Evolutionary conservation across 2,329 filamentous ascomycete species (phyloP), one percentile per base, ranked within the genome.

Genomic region (Exophiala lecanii-corni): DNA sequence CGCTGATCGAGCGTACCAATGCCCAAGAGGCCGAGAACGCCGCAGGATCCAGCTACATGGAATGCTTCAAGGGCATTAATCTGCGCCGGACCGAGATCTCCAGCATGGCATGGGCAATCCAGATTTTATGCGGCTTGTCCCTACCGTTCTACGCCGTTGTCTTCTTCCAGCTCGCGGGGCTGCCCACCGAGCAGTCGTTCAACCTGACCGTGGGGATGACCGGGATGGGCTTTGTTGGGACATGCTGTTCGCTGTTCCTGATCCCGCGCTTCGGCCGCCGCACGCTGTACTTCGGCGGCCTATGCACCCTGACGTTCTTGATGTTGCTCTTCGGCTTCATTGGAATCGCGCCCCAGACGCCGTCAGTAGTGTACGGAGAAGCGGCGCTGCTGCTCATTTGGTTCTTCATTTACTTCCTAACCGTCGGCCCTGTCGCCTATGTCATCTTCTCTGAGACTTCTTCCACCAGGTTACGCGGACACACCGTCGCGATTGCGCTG

Each of bases 361-460:
- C 55, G 0, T 17, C 19, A 15, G 13, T 28, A 15, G 25, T 36
- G 33, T 20, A 33, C 21, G n/a, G n/a, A n/a, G n/a, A 2, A 32
- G 17, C 13, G 40, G 33, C 9, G 15, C 17, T 43, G 23, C 9
- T 76, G 23, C 68, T 79, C 38, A 53, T 74, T 36, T 78, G 72
- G 56, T 73, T 72, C 0, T 74, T 78, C 37, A 64, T 71, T 2
- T 79, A 78, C 56, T 72, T 72, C 52, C 65, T 72, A 38, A 72
- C 73, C 1, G 67, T 79, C 7, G 76, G 75, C 0, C 74, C 75
- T 0, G 68, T 78, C 9, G 70, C 70, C 4, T 79, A 76, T 56
- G 67, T 68, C 1, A 59, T 78, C 18, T 61, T 76, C 12, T 69
- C 74, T 0, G 75, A 79, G 50, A 65, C 73, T 3, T 73, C 73